Percentiles rank a stretch among this genome's conserved stretches.
These are phyloP conservation scores for Syncephalastrum sp. DNA, from an alignment of 371 early-diverging fungal species.

Conservation along the genomic window DNA sequence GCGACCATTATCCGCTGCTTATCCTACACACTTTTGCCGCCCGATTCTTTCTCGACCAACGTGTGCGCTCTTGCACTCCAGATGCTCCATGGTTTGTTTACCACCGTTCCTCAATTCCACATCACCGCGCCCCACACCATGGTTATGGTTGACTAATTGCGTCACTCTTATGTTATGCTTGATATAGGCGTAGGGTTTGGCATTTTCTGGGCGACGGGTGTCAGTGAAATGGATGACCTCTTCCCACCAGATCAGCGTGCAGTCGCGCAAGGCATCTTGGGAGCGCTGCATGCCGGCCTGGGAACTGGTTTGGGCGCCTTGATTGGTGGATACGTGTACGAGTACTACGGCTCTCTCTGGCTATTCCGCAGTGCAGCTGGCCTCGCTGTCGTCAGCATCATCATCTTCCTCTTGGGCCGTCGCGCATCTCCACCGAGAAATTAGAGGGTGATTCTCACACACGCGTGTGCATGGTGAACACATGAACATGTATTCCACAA, in stretches of 20 bases:
- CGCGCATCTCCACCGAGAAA: no score
- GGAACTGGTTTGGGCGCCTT: slow-evolving; percentile 36
- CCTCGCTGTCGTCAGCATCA: slow-evolving; percentile 13
- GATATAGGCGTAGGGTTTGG: slow-evolving; percentile 17
- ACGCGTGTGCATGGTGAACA: no score
- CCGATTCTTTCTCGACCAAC: slow-evolving; percentile 31
- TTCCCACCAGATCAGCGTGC: slow-evolving; percentile 39
- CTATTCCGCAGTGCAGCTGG: slow-evolving; percentile 21
- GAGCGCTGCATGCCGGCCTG: slow-evolving; percentile 31
- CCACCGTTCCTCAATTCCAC: not conserved
- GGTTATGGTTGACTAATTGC: no score
- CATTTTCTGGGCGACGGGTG: slow-evolving; percentile 38
- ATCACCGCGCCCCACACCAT: no score
- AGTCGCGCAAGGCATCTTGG: slow-evolving; percentile 42
- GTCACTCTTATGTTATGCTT: not conserved
- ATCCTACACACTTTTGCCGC: slow-evolving; percentile 29
- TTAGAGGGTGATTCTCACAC: no score
- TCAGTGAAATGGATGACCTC: slow-evolving; percentile 36
- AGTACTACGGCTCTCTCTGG: slow-evolving; percentile 19
- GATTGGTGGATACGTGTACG: slow-evolving; percentile 32
- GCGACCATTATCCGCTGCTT: slow-evolving; percentile 38
- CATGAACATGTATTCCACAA: no score
- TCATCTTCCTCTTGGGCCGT: slow-evolving; percentile 19
- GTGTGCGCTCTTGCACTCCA: slow-evolving; percentile 37
- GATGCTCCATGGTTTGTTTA: slow-evolving; percentile 32